phyloP scores from a whole-genome alignment of 2,329 filamentous ascomycete species.

The Aspergillus arachidicola region DNA sequence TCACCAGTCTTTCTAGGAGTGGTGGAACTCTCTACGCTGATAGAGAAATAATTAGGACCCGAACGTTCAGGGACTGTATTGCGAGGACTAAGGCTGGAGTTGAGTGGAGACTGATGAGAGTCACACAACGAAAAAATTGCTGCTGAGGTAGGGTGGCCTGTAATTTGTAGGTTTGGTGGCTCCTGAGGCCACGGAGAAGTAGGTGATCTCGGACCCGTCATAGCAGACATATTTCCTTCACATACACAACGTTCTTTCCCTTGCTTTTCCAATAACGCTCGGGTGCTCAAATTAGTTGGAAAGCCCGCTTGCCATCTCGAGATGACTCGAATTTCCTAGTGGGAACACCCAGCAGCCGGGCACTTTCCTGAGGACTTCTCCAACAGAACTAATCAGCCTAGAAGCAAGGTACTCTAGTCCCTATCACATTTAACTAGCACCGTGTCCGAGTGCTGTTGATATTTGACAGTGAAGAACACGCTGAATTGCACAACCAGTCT shows the following conservation, averaged over 20 bases:
- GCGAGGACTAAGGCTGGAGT: slow-evolving; percentile 20
- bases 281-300: slow-evolving; percentile 12
- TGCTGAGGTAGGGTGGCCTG: slow-evolving; percentile 21
- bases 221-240: slow-evolving; percentile 28
- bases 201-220: slow-evolving; percentile 38
- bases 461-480: not conserved
- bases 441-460: not conserved
- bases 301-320: slow-evolving; percentile 22
- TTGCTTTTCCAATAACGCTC: slow-evolving; percentile 5
- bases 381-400: not conserved
- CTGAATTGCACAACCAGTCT: not conserved
- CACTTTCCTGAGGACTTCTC: not conserved
- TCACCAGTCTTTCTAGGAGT: slow-evolving; percentile 75
- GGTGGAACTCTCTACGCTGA: slow-evolving; percentile 63
- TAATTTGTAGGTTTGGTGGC: slow-evolving; percentile 23
- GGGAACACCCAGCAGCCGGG: not conserved
- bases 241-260: not conserved
- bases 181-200: slow-evolving; percentile 37
- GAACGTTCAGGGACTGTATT: slow-evolving; percentile 31
- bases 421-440: not conserved
- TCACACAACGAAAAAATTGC: slow-evolving; percentile 26
- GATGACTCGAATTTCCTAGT: not conserved
- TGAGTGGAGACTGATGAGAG: slow-evolving; percentile 25
- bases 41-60: slow-evolving; percentile 87
- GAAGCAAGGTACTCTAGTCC: not conserved